Evolutionary conservation across 202 grass and related monocot species (phyloP), one percentile per base, ranked within the genome.

Genomic region (Cymbopogon flexuosus): DNA sequence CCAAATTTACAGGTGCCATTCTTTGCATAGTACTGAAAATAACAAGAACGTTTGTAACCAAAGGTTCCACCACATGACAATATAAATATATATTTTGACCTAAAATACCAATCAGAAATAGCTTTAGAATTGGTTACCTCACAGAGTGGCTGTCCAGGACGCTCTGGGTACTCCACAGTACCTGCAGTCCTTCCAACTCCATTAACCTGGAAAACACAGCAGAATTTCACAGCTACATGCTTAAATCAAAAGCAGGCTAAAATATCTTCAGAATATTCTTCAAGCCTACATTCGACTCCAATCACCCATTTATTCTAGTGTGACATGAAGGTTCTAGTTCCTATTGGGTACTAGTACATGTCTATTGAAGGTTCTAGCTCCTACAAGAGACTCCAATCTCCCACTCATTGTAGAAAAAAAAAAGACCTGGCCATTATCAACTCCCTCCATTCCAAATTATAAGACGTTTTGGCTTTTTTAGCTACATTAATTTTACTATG

Each of bases 1-100:
- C 88, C 91, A 82, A 89, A 91, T 65, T 89, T 93, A 78, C 91
- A 93, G 21, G 73, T 89, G 74, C 91, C 91, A 76, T 90, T 93
- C 81, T 91, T 93, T 34, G 86, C 81, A 35, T 87, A 93, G 68
- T 91, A 84, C 91, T 93, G 86, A 84, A 57, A 29, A 77, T 61
- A 70, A 6, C 4, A 33, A 12, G 39, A 81, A 41, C 3, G 37
- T 14, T 2, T 0, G 1, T 78, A 68, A 68, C 16, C 9, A 19
- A 33, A 49, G 75, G 11, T 71, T 43, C 11, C 46, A 62, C 22
- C 37, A 41, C 22, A 81, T 67, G n/a, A 41, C 33, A 75, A 10
- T 15, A 49, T 39, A 59, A 64, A 42, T 15, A 1, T 40, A 39
- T 66, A 23, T 72, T 62, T 40, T 78, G 52, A 49, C 10, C 72